These are phyloP conservation scores for Paramecium pentaurelia DNA, from an alignment of 73 alveolate genomes.

Conservation along the genomic window DNA sequence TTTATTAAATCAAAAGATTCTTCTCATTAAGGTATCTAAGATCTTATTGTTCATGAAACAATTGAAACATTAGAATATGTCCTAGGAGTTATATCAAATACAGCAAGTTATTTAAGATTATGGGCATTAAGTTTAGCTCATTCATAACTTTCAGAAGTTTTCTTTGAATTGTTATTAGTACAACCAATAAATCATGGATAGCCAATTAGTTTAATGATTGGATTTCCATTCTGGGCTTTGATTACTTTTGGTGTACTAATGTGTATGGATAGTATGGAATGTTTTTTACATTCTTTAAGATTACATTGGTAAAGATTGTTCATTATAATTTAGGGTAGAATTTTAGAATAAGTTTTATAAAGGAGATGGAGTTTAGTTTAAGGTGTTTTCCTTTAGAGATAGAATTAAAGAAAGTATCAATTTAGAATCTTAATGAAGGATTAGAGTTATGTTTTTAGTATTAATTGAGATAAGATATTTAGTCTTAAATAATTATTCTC, in stretches of 20 bases:
- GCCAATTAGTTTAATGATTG: conserved; percentile 63
- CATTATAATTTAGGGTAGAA: conserved; percentile 71
- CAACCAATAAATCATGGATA: conserved; percentile 41
- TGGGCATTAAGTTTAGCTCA: conserved; percentile 99
- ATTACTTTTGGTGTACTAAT: conserved; percentile 83
- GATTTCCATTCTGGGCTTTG: conserved; percentile 69
- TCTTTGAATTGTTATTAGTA: conserved; percentile 75
- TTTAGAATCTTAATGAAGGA: neutral
- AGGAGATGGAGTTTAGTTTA: conserved; percentile 82
- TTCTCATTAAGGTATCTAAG: conserved; percentile 10
- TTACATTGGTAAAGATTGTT: conserved; percentile 82
- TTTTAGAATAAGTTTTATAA: conserved; percentile 90
- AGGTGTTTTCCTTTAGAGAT: conserved; percentile 71
- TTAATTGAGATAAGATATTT: neutral
- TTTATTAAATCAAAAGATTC: neutral
- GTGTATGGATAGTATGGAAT: conserved; percentile 95
- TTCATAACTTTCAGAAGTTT: conserved; percentile 90
- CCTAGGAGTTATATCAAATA: conserved; percentile 97
- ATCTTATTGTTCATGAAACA: conserved; percentile 78
- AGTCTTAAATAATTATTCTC: neutral
- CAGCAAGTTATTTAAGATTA: conserved; percentile 97
- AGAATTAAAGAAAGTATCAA: neutral
- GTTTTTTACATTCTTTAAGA: conserved; percentile 95
- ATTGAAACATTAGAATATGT: conserved; percentile 98
- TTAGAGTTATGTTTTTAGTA: neutral